These are phyloP conservation scores for Cupressus sempervirens DNA, from an alignment of 75 land plant species.

Conservation along the genomic window DNA sequence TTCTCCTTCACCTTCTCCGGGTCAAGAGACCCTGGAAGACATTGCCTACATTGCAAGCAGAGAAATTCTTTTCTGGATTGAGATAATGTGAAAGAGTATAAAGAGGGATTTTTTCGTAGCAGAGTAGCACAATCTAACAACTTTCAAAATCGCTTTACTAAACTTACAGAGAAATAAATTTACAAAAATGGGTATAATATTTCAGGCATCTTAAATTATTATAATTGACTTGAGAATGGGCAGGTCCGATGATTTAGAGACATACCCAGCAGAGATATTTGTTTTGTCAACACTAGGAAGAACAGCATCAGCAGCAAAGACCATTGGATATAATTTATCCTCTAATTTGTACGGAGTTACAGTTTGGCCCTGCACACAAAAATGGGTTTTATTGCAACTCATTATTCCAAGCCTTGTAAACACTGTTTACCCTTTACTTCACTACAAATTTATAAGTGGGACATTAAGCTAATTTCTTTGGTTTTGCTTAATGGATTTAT, in stretches of 20 bases:
- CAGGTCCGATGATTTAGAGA: neutral
- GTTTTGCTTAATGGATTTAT: too few relatives aligned
- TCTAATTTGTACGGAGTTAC: conserved; percentile 47
- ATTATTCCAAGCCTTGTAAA: neutral
- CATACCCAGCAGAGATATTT: conserved; percentile 32
- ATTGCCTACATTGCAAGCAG: conserved; percentile 37
- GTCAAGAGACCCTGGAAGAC: conserved; percentile 49
- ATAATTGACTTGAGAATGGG: neutral
- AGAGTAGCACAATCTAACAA: too few relatives aligned
- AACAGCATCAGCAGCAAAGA: conserved; percentile 49
- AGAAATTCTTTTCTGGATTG: too few relatives aligned
- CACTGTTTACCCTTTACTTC: too few relatives aligned
- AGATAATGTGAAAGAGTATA: too few relatives aligned
- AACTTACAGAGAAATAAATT: neutral
- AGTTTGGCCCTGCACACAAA: conserved; percentile 49
- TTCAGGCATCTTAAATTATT: too few relatives aligned
- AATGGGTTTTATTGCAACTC: neutral
- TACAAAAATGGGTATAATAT: too few relatives aligned
- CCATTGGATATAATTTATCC: conserved; percentile 51
- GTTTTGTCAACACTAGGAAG: conserved; percentile 9
- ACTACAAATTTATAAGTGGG: too few relatives aligned
- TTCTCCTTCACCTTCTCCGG: conserved; percentile 61
- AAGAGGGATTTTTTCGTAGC: too few relatives aligned
- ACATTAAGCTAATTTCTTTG: too few relatives aligned
- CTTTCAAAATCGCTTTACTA: too few relatives aligned